Evolutionary conservation across 2,329 filamentous ascomycete species (phyloP).

Genomic region (Aspergillus hiratsukae): DNA sequence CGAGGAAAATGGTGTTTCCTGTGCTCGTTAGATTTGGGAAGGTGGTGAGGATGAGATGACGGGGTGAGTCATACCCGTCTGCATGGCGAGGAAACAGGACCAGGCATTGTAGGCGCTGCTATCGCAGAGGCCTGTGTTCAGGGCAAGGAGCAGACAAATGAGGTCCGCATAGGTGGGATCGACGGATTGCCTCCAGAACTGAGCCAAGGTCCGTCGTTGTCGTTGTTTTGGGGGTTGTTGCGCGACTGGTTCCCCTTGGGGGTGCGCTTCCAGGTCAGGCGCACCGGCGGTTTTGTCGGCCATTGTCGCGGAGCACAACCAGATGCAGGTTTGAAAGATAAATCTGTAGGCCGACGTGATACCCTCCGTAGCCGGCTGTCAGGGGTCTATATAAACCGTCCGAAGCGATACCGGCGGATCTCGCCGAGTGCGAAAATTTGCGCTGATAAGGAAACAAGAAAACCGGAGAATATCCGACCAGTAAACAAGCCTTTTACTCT

Average conservation of each 20-base stretch:
- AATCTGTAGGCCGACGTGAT: background rate
- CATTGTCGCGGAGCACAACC: background rate
- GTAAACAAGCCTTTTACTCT: background rate
- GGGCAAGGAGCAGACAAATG: conserved; percentile 37
- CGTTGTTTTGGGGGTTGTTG: background rate
- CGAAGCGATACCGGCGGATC: background rate
- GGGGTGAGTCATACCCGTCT: conserved; percentile 37
- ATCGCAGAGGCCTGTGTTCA: conserved; percentile 43
- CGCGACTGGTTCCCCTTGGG: background rate
- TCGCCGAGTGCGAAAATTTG: background rate
- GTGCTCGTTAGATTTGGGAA: conserved; percentile 1
- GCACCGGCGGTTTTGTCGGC: background rate
- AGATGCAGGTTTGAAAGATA: background rate
- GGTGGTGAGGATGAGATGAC: background rate
- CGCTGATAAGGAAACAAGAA: background rate
- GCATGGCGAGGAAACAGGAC: conserved; percentile 47
- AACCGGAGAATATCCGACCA: background rate
- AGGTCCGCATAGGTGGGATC: conserved; percentile 32
- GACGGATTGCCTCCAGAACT: conserved; percentile 28
- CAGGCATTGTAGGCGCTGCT: conserved; percentile 44
- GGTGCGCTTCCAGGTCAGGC: conserved; percentile 12
- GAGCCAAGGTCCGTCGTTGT: conserved; percentile 4
- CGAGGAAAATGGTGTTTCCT: conserved; percentile 47
- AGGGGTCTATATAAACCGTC: background rate
- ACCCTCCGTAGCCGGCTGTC: no score